A percentile compares a stretch with the other conserved stretches of the same genome.
phyloP scores from a whole-genome alignment of 768 basidiomycete genomes.

The Rickenella mellea region DNA sequence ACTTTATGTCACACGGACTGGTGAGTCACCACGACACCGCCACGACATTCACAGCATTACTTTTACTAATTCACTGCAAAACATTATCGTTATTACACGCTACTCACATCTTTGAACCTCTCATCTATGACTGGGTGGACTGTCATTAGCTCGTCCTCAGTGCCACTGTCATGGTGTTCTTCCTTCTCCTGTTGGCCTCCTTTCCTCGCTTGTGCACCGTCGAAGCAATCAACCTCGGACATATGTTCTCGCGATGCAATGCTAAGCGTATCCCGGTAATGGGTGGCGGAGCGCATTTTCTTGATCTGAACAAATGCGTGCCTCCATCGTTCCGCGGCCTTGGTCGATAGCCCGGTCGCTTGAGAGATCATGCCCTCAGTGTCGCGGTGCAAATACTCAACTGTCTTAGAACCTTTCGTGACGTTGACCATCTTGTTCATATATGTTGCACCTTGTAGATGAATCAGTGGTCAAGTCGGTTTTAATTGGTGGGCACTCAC shows the following conservation, averaged over 20 bases:
- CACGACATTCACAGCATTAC: slow-evolving; percentile 1
- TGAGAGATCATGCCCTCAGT: slow-evolving; percentile 38
- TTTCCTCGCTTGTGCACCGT: slow-evolving; percentile 40
- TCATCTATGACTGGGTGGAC: slow-evolving; percentile 62
- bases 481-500: slow-evolving; percentile 24
- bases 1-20: not conserved
- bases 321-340: slow-evolving; percentile 36
- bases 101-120: slow-evolving; percentile 47
- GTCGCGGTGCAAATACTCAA: slow-evolving; percentile 28
- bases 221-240: slow-evolving; percentile 66
- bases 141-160: slow-evolving; percentile 36
- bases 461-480: not conserved
- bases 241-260: slow-evolving; percentile 65
- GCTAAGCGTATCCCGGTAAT: slow-evolving; percentile 51
- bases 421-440: slow-evolving; percentile 54
- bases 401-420: slow-evolving; percentile 16
- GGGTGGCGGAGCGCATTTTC: slow-evolving; percentile 36
- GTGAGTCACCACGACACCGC: not conserved
- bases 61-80: not conserved
- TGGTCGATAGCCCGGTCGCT: slow-evolving; percentile 10
- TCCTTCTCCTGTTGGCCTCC: slow-evolving; percentile 17
- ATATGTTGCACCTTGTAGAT: slow-evolving; percentile 53
- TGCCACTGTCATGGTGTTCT: slow-evolving; percentile 1
- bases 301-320: slow-evolving; percentile 30
- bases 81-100: slow-evolving; percentile 5